Base-by-base conservation (phyloP, 768 basidiomycete genomes). In the Boletellus ananas region DNA sequence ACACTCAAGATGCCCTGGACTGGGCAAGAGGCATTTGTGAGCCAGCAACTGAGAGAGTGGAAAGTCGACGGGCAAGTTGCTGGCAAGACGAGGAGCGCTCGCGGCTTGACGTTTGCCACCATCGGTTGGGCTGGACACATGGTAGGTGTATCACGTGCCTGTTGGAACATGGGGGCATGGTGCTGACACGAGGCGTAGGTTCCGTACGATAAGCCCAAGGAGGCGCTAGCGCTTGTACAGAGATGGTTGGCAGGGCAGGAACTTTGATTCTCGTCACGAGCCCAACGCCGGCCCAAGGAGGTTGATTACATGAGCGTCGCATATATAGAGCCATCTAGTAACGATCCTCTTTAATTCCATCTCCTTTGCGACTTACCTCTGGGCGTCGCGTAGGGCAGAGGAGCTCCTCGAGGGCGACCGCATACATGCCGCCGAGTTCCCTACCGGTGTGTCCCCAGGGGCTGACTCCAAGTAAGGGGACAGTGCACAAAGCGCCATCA, bases 41-140 rank as follows among this genome's bases (percentile, higher is more conserved):
- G 56, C 14, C 72, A 72, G 14, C 67, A 73, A 21, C 77, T 81
- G 72, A 71, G 74, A 21, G 74, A 83, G 18, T 91, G 90, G 89
- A 58, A 59, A 4, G 67, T 83, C 6, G 70, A 74, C 17, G 75
- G 61, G 29, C 69, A 70, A 40, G 71, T 71, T 11, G 85, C 73
- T 1, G 79, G 81, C 3, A 73, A 78, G 64, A 81, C 77, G 21
- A 80, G 82, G 67, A 75, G 70, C 38, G 77, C 75, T 20, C 74
- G 74, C 8, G 77, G 78, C n/a, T 67, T 93, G 45, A 87, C 84
- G 37, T 87, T 83, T 64, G 80, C 77, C 13, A 86, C 83, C 4
- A 61, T 88, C 33, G 63, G 77, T 18, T 84, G 77, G 3, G 89
- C 87, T 20, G 88, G 89, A 18, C 89, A 91, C 68, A 86, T 86